Conservation (phyloP, 805 yeast species). For the Ogataea chonburiensis region DNA sequence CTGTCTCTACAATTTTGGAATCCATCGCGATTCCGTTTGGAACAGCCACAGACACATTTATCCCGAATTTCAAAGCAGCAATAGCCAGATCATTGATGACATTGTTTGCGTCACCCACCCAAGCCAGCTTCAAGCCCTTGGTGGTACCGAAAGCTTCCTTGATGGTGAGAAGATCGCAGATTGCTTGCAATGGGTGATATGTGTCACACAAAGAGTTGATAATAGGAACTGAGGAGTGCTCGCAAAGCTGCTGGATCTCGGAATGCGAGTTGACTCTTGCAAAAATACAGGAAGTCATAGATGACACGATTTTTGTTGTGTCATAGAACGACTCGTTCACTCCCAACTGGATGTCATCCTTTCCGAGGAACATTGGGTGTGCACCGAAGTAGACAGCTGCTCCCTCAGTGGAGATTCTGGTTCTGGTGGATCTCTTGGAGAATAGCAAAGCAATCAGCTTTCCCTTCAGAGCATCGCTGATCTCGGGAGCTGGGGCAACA, state of each 20-base stretch:
- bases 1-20: constrained; percentile 49
- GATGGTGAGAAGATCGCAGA: constrained; percentile 85
- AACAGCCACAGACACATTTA: constrained; percentile 78
- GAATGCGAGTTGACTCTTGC: constrained; percentile 91
- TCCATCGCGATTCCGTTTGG: constrained; percentile 74
- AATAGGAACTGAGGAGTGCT: constrained; percentile 84
- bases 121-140: constrained; percentile 71
- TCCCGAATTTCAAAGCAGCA: constrained; percentile 83
- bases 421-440: constrained; percentile 91
- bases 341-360: constrained; percentile 94
- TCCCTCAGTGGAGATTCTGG: constrained; percentile 91
- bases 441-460: constrained; percentile 81
- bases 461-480: constrained; percentile 61
- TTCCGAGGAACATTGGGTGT: constrained; percentile 94
- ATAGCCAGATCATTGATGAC: constrained; percentile 91
- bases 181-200: constrained; percentile 94
- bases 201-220: constrained; percentile 91
- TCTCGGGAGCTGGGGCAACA: constrained; percentile 38
- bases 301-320: constrained; percentile 83
- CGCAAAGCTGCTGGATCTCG: constrained; percentile 75
- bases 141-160: constrained; percentile 65
- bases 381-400: constrained; percentile 93
- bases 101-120: constrained; percentile 97
- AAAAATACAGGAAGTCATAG: constrained; percentile 95
- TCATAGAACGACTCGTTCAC: constrained; percentile 91